These are phyloP conservation scores for Passiflora organensis DNA, from an alignment of 345 rosid genomes.

Conservation along the genomic window DNA sequence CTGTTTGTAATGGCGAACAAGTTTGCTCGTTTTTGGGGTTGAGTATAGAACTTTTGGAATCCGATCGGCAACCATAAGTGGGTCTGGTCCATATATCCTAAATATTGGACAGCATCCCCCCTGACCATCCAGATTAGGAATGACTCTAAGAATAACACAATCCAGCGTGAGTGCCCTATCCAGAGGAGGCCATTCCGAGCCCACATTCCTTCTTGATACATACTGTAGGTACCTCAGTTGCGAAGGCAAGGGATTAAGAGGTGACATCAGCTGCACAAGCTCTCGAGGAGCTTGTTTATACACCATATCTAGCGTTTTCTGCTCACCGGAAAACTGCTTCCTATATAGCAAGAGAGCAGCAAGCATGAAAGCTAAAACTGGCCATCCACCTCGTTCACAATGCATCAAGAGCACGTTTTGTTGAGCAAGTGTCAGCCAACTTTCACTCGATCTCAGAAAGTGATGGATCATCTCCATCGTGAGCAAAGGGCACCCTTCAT, in stretches of 20 bases:
- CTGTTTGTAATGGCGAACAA: constrained; percentile 54
- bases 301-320: constrained; percentile 65
- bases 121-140: constrained; percentile 58
- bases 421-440: constrained; percentile 57
- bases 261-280: constrained; percentile 54
- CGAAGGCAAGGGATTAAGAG: constrained; percentile 65
- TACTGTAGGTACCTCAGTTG: constrained; percentile 78
- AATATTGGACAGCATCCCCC: constrained; percentile 73
- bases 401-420: constrained; percentile 64
- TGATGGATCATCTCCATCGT: constrained; percentile 63
- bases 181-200: constrained; percentile 60
- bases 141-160: constrained; percentile 49
- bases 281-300: constrained; percentile 73
- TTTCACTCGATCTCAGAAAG: constrained; percentile 65
- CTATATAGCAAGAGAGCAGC: constrained; percentile 60
- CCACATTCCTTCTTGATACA: constrained; percentile 62
- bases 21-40: constrained; percentile 53
- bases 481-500: constrained; percentile 72
- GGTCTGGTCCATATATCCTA: constrained; percentile 70
- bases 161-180: constrained; percentile 64
- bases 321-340: constrained; percentile 57
- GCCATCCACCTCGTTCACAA: constrained; percentile 76
- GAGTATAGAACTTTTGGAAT: constrained; percentile 61
- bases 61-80: constrained; percentile 50
- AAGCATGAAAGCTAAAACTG: constrained; percentile 73